Percentiles rank a stretch among this genome's conserved stretches.
These are phyloP conservation scores for Aspergillus brunneoviolaceus DNA, from an alignment of 2,329 filamentous ascomycete species.

Conservation along the genomic window DNA sequence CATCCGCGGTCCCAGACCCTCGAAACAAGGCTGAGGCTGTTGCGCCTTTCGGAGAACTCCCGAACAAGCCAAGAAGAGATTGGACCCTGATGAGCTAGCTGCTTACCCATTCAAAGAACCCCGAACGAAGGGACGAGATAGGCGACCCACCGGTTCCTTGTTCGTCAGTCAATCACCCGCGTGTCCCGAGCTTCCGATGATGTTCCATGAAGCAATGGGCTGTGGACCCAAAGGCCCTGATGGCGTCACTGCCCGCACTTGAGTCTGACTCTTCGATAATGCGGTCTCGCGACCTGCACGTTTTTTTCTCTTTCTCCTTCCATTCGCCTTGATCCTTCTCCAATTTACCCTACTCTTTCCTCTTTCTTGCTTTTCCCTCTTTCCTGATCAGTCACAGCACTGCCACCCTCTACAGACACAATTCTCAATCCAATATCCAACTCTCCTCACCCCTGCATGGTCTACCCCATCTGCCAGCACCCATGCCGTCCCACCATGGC, in stretches of 20 bases:
- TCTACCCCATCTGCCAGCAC: background rate
- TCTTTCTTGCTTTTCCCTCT: background rate
- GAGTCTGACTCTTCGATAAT: background rate
- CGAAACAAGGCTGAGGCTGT: background rate
- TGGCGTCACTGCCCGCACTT: background rate
- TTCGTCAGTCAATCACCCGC: background rate
- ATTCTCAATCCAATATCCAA: background rate
- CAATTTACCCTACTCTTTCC: too few species aligned
- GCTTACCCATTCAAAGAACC: too few species aligned
- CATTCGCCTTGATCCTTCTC: too few species aligned
- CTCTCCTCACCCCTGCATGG: background rate
- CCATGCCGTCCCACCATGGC: conserved; percentile 5
- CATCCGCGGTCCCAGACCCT: background rate
- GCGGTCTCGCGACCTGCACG: background rate
- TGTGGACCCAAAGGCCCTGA: background rate
- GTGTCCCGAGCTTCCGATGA: background rate
- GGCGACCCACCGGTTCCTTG: background rate
- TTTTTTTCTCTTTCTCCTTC: background rate
- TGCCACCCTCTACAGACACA: background rate
- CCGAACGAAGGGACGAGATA: background rate
- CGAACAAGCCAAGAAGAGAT: background rate
- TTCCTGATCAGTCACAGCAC: background rate
- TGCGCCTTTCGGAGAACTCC: background rate
- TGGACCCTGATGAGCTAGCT: background rate
- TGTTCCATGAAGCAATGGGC: background rate